Percentiles rank a stretch among this genome's conserved stretches.
phyloP scores from a whole-genome alignment of 768 basidiomycete genomes.

The Rhodotorula paludigena region DNA sequence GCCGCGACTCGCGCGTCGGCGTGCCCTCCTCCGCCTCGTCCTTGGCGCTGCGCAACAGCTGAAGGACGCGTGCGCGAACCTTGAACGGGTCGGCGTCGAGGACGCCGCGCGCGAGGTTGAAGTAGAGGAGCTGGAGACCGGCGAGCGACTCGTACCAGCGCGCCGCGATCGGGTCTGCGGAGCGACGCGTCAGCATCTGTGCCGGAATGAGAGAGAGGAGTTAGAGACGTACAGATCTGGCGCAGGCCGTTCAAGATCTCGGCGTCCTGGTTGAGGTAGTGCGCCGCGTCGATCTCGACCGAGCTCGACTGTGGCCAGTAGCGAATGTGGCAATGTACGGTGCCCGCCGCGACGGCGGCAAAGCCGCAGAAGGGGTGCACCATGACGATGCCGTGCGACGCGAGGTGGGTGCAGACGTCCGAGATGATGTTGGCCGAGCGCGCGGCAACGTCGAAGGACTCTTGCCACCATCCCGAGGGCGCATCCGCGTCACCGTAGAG shows the following conservation, averaged over 20 bases:
- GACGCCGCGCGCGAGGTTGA: slow-evolving; percentile 29
- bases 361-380: slow-evolving; percentile 34
- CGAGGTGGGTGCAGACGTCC: slow-evolving; percentile 28
- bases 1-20: background rate
- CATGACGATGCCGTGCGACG: slow-evolving; percentile 29
- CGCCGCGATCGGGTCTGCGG: slow-evolving; percentile 31
- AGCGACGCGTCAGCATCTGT: background rate
- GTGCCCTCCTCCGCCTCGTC: slow-evolving; percentile 17
- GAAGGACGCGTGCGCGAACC: slow-evolving; percentile 30
- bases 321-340: slow-evolving; percentile 28
- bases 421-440: slow-evolving; percentile 25
- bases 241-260: slow-evolving; percentile 23
- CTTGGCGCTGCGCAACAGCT: slow-evolving; percentile 30
- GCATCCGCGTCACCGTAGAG: slow-evolving; percentile 7
- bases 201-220: too few species aligned
- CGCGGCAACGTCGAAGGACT: slow-evolving; percentile 28
- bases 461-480: slow-evolving; percentile 31
- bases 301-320: slow-evolving; percentile 34
- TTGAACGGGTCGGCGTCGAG: slow-evolving; percentile 34
- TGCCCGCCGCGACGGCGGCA: slow-evolving; percentile 28
- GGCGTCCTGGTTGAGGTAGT: slow-evolving; percentile 27
- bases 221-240: slow-evolving; percentile 19
- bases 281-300: background rate
- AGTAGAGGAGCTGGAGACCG: slow-evolving; percentile 34
- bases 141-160: slow-evolving; percentile 35